A percentile compares a stretch with the other conserved stretches of the same genome.
Conservation (phyloP, 768 basidiomycete species). For the Hirschioporus abietinus region DNA sequence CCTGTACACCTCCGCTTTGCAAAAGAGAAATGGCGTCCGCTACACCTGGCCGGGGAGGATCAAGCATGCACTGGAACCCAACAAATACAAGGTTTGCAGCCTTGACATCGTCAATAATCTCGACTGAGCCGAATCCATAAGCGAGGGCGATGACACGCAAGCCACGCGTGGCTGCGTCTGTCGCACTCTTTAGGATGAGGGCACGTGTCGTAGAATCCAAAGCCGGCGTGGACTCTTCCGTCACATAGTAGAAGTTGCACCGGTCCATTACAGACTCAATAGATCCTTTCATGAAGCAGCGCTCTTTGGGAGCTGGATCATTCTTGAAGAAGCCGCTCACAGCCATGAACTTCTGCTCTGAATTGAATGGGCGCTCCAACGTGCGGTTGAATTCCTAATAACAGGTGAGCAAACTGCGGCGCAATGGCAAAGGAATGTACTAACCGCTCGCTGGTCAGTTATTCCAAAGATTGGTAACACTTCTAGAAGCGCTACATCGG, state of each 20-base stretch:
- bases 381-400: slow-evolving; percentile 59
- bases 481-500: slow-evolving; percentile 89
- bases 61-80: slow-evolving; percentile 93
- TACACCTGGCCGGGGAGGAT: slow-evolving; percentile 93
- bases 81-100: slow-evolving; percentile 69
- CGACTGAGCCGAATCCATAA: slow-evolving; percentile 67
- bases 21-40: slow-evolving; percentile 79
- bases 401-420: neutral
- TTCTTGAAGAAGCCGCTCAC: slow-evolving; percentile 69
- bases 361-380: slow-evolving; percentile 87
- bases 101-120: slow-evolving; percentile 24
- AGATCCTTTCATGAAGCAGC: slow-evolving; percentile 89
- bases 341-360: slow-evolving; percentile 92
- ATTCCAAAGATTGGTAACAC: slow-evolving; percentile 63
- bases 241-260: slow-evolving; percentile 87
- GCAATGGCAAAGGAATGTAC: slow-evolving; percentile 20
- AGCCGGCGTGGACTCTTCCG: slow-evolving; percentile 79
- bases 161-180: slow-evolving; percentile 65
- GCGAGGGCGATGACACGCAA: slow-evolving; percentile 91
- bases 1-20: slow-evolving; percentile 83
- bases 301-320: slow-evolving; percentile 47
- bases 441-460: slow-evolving; percentile 65
- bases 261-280: slow-evolving; percentile 82
- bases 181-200: slow-evolving; percentile 67
- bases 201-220: slow-evolving; percentile 66